These are phyloP conservation scores for Manihot esculenta DNA, from an alignment of 441 rosid species.

Conservation along the genomic window DNA sequence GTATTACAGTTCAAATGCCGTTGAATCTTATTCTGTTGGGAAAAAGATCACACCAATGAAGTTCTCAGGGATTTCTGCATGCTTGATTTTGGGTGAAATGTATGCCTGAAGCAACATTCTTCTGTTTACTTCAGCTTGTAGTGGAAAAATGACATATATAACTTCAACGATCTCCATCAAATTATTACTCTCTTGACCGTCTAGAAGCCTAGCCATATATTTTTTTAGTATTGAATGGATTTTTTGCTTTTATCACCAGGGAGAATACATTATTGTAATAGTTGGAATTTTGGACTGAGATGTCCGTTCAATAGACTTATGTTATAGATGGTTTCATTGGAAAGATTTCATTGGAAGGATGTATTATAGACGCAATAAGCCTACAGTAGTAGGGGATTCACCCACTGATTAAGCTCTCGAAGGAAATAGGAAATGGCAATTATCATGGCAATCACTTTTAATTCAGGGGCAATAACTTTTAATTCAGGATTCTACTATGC, in stretches of 20 bases:
- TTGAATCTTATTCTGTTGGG: neutral
- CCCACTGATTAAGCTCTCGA: too few relatives aligned
- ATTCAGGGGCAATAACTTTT: too few relatives aligned
- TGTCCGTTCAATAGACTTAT: neutral
- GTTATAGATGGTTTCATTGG: too few relatives aligned
- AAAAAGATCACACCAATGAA: constrained; percentile 1
- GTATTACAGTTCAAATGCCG: too few relatives aligned
- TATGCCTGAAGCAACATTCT: neutral
- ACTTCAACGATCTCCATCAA: neutral
- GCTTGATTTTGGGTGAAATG: neutral
- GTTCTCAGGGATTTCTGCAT: neutral
- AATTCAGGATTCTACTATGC: too few relatives aligned
- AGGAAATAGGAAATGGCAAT: too few relatives aligned
- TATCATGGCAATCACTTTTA: too few relatives aligned
- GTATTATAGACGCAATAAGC: too few relatives aligned
- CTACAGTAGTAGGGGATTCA: too few relatives aligned
- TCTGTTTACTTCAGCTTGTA: neutral
- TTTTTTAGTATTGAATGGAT: neutral
- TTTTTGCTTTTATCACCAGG: neutral
- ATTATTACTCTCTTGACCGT: neutral
- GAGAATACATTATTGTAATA: neutral
- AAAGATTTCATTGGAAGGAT: too few relatives aligned
- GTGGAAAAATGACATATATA: neutral
- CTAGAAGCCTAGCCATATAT: constrained; percentile 2
- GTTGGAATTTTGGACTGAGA: constrained; percentile 10